phyloP scores from a whole-genome alignment of 2,329 filamentous ascomycete genomes.

The Epichloe uncinata region DNA sequence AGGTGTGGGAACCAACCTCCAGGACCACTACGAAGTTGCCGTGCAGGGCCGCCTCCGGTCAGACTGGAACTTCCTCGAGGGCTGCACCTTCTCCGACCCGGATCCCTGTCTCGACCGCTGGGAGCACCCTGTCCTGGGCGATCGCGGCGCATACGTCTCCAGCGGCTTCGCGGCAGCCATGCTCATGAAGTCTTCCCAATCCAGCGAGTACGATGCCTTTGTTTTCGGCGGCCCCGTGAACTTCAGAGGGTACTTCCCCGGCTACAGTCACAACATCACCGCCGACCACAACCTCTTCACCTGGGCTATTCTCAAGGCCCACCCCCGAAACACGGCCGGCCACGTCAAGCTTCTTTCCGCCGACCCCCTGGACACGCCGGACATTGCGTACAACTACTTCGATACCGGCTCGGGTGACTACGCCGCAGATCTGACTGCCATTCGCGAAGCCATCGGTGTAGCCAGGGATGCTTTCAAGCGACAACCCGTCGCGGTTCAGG shows the following conservation, averaged over 20 bases:
- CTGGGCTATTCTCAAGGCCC: slow-evolving; percentile 40
- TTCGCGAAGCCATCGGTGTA: slow-evolving; percentile 41
- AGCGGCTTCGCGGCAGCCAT: slow-evolving; percentile 13
- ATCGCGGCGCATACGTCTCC: slow-evolving; percentile 13
- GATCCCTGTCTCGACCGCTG: slow-evolving; percentile 24
- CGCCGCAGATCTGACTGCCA: slow-evolving; percentile 35
- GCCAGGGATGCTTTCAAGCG: slow-evolving; percentile 28
- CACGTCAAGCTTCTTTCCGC: slow-evolving; percentile 45
- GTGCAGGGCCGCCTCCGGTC: slow-evolving; percentile 9
- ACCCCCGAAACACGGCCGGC: slow-evolving; percentile 45
- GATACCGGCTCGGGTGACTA: slow-evolving; percentile 34
- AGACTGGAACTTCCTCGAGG: slow-evolving; percentile 6
- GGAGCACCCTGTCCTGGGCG: slow-evolving; percentile 6
- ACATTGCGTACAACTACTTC: slow-evolving; percentile 51
- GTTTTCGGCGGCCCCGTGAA: slow-evolving; percentile 16
- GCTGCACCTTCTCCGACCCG: slow-evolving; percentile 17
- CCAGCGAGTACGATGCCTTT: slow-evolving; percentile 17
- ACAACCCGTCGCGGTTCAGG: slow-evolving; percentile 8
- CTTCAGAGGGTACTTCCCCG: slow-evolving; percentile 18
- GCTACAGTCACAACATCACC: slow-evolving; percentile 10
- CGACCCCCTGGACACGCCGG: slow-evolving; percentile 46
- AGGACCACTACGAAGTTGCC: slow-evolving; percentile 17
- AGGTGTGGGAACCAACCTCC: slow-evolving; percentile 45
- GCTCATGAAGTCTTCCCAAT: slow-evolving; percentile 15
- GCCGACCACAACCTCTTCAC: slow-evolving; percentile 22